Percentiles rank a stretch among this genome's conserved stretches.
These are phyloP conservation scores for Dictyostelium firmibasis DNA, from an alignment of 78 protist genomes.

Conservation along the genomic window DNA sequence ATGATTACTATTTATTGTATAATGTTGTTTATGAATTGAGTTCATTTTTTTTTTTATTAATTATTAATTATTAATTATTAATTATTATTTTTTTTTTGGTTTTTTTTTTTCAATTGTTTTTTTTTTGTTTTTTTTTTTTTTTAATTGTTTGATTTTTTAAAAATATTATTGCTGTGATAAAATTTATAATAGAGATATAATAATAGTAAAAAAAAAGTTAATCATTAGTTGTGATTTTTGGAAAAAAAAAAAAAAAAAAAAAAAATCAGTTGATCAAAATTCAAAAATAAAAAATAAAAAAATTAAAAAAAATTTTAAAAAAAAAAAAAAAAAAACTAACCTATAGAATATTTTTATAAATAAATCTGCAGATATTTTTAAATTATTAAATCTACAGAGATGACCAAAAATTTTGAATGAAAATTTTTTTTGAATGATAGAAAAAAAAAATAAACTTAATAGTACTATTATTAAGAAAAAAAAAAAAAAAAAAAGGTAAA, in stretches of 20 bases:
- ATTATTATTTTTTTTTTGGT: background rate
- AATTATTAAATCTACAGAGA: background rate
- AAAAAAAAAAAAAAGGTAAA: background rate
- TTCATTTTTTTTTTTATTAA: background rate
- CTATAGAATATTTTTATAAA: too few species aligned
- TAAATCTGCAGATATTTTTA: too few species aligned
- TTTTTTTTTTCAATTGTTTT: background rate
- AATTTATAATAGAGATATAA: background rate
- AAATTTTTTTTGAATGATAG: background rate
- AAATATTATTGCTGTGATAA: background rate
- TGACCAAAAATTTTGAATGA: background rate
- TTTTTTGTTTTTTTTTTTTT: background rate
- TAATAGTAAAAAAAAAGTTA: too few species aligned
- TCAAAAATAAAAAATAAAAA: background rate
- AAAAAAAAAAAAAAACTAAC: background rate
- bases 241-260: too few species aligned
- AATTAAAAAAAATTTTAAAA: background rate
- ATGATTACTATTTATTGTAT: conserved; percentile 5
- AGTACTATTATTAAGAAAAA: too few species aligned
- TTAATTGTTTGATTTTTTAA: background rate
- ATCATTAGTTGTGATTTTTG: too few species aligned
- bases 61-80: background rate
- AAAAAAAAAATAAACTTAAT: too few species aligned
- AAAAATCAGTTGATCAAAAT: background rate
- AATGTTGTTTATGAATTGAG: background rate